Conservation (phyloP, 495 filamentous ascomycete genomes). For the Thermothielavioides terrestris region DNA sequence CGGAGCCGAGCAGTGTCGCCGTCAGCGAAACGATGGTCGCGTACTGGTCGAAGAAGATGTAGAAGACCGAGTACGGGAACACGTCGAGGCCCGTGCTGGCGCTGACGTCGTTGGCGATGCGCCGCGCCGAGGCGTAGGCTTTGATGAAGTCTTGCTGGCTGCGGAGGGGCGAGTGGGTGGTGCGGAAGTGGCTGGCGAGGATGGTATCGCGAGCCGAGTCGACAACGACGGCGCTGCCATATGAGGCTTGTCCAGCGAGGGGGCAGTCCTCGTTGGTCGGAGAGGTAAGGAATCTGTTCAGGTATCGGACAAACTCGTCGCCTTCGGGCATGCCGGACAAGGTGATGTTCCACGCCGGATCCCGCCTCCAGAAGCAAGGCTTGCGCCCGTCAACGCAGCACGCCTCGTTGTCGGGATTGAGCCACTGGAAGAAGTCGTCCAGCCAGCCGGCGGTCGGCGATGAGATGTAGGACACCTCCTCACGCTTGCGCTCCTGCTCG, state of each 20-base stretch:
- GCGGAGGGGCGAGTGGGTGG: constrained; percentile 72
- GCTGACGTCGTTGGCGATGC: constrained; percentile 70
- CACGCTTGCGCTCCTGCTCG: constrained; percentile 84
- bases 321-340: constrained; percentile 88
- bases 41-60: constrained; percentile 99
- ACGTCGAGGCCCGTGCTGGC: constrained; percentile 61
- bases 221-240: constrained; percentile 76
- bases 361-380: constrained; percentile 67
- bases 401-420: constrained; percentile 71
- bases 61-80: constrained; percentile 93
- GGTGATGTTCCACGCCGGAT: constrained; percentile 78
- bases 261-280: constrained; percentile 79
- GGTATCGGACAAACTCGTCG: constrained; percentile 77
- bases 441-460: constrained; percentile 92
- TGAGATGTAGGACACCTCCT: constrained; percentile 84
- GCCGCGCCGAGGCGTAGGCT: constrained; percentile 79
- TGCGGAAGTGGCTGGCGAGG: constrained; percentile 82
- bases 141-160: constrained; percentile 91
- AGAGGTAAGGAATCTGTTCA: constrained; percentile 68
- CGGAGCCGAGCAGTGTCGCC: constrained; percentile 67
- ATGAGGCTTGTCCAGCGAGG: constrained; percentile 77
- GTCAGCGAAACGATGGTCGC: constrained; percentile 72
- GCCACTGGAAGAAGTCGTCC: constrained; percentile 92
- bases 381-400: constrained; percentile 64
- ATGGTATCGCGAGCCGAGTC: constrained; percentile 56